A percentile compares a stretch with the other conserved stretches of the same genome.
These are phyloP conservation scores for Trapa incisa DNA, from an alignment of 345 rosid genomes.

Conservation along the genomic window DNA sequence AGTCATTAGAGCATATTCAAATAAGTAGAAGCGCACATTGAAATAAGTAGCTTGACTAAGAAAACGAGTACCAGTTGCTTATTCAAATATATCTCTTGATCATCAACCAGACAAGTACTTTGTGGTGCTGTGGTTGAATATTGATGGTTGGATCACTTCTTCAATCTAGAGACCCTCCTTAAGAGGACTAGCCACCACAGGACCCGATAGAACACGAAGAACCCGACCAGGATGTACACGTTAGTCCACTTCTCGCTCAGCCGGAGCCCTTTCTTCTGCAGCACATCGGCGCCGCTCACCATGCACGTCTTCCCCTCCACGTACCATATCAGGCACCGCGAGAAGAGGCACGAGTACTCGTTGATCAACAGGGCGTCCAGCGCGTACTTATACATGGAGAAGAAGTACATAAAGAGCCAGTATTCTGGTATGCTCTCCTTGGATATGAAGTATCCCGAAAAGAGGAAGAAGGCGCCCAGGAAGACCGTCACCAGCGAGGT, in stretches of 20 bases:
- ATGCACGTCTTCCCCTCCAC: slow-evolving; percentile 37
- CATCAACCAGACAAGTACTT: no score
- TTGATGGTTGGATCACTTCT: slow-evolving; percentile 17
- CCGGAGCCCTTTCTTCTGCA: slow-evolving; percentile 54
- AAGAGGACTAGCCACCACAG: slow-evolving; percentile 61
- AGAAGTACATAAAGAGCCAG: slow-evolving; percentile 87
- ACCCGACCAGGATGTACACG: slow-evolving; percentile 60
- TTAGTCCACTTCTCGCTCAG: slow-evolving; percentile 63
- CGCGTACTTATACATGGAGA: slow-evolving; percentile 90
- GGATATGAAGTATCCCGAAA: slow-evolving; percentile 88
- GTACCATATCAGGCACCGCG: slow-evolving; percentile 59
- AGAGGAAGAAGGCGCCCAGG: slow-evolving; percentile 70
- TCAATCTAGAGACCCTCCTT: slow-evolving; percentile 69
- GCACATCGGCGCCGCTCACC: slow-evolving; percentile 57
- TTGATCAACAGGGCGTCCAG: slow-evolving; percentile 77
- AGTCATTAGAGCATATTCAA: background rate
- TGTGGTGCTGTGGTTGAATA: background rate
- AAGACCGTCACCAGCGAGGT: slow-evolving; percentile 63
- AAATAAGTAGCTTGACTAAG: background rate
- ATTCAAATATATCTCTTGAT: background rate
- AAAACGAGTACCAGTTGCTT: background rate
- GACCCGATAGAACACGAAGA: slow-evolving; percentile 70
- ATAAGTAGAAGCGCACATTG: background rate
- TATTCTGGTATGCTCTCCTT: slow-evolving; percentile 67
- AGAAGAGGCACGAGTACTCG: slow-evolving; percentile 68